A percentile compares a stretch with the other conserved stretches of the same genome.
phyloP scores from a whole-genome alignment of 1,139 yeast genomes.

The Arxiozyma telluris region DNA sequence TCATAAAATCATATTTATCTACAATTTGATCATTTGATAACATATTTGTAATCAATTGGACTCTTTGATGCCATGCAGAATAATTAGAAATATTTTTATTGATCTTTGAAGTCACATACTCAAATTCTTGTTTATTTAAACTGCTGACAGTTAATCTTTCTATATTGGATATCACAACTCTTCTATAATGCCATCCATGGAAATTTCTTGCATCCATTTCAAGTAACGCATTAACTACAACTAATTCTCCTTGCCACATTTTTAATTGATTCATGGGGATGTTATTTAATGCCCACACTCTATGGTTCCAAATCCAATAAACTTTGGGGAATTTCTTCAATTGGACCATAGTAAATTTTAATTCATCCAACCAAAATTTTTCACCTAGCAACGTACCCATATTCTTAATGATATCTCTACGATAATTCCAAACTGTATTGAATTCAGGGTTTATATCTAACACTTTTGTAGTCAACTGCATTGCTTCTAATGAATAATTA shows the following conservation, averaged over 20 bases:
- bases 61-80: constrained; percentile 93
- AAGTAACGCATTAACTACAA: constrained; percentile 58
- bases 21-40: constrained; percentile 30
- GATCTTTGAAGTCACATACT: constrained; percentile 70
- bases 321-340: constrained; percentile 72
- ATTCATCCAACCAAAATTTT: constrained; percentile 46
- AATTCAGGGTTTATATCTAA: constrained; percentile 72
- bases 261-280: constrained; percentile 36
- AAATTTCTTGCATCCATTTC: constrained; percentile 72
- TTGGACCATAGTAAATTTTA: constrained; percentile 49
- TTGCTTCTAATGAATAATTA: constrained; percentile 35
- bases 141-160: constrained; percentile 33
- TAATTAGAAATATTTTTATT: constrained; percentile 81
- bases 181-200: constrained; percentile 94
- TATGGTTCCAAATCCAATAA: constrained; percentile 95
- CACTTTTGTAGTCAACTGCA: constrained; percentile 48
- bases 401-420: constrained; percentile 57
- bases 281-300: constrained; percentile 68
- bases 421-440: constrained; percentile 82
- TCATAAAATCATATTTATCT: constrained; percentile 34
- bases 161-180: constrained; percentile 53
- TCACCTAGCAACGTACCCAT: constrained; percentile 20
- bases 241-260: constrained; percentile 63
- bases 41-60: constrained; percentile 54
- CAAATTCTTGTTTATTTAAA: constrained; percentile 46